Evolutionary conservation across 2,329 filamentous ascomycete genomes (phyloP).

Genomic region (Colletotrichum paranaense): DNA sequence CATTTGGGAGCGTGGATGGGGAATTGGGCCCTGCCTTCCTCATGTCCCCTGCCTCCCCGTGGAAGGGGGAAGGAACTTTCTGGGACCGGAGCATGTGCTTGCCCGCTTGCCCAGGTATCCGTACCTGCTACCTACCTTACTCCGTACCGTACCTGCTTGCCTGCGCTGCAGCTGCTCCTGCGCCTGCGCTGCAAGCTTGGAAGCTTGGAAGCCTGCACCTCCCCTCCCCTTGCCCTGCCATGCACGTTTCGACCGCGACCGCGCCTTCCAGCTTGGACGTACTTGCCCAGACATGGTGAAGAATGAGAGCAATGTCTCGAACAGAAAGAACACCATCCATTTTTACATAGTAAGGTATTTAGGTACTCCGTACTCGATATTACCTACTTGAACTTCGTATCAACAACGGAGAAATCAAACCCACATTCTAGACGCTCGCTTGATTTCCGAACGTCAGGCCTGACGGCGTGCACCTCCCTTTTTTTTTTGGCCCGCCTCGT

Average conservation of each 20-base stretch:
- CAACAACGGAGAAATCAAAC: neutral
- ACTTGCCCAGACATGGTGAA: conserved; percentile 10
- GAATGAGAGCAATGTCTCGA: conserved; percentile 10
- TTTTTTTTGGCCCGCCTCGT: conserved; percentile 10
- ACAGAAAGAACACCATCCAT: neutral
- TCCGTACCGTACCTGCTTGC: neutral
- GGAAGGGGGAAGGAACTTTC: conserved; percentile 17
- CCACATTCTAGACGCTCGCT: neutral
- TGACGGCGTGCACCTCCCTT: neutral
- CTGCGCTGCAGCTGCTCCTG: neutral
- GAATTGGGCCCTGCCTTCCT: neutral
- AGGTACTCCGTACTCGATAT: neutral
- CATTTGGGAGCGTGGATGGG: neutral
- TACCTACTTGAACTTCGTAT: neutral
- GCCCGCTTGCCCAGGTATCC: neutral
- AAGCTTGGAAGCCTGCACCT: no score
- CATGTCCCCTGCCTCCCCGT: conserved; percentile 15
- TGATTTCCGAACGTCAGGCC: neutral
- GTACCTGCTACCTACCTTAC: neutral
- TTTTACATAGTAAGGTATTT: neutral
- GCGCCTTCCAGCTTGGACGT: neutral
- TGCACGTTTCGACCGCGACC: conserved; percentile 7
- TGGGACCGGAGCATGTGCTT: conserved; percentile 16
- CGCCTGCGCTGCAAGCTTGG: neutral
- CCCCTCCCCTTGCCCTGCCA: conserved; percentile 16